A percentile compares a stretch with the other conserved stretches of the same genome.
Evolutionary conservation across 768 basidiomycete species (phyloP).

Genomic region (Gautieria morchelliformis): DNA sequence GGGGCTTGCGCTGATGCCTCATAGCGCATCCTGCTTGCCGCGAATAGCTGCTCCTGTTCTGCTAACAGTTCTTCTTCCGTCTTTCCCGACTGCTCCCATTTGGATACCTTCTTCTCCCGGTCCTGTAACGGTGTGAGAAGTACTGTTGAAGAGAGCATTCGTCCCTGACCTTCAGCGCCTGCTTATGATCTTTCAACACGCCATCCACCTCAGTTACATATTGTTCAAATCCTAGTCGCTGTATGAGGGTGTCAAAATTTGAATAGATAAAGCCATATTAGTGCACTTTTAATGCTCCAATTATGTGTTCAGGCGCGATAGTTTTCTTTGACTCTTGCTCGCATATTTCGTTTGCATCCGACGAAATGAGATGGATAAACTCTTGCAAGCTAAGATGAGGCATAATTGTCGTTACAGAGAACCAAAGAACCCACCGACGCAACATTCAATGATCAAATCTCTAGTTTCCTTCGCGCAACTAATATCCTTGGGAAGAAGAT

Average conservation of each 20-base stretch:
- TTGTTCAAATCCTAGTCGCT: slow-evolving; percentile 89
- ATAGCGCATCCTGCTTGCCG: slow-evolving; percentile 53
- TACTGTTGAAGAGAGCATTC: not conserved
- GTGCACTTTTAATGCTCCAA: slow-evolving; percentile 76
- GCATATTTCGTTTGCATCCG: slow-evolving; percentile 96
- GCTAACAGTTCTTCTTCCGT: slow-evolving; percentile 83
- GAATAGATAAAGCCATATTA: slow-evolving; percentile 1
- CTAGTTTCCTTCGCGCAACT: slow-evolving; percentile 92
- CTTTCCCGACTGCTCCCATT: slow-evolving; percentile 79
- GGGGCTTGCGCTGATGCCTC: slow-evolving; percentile 9
- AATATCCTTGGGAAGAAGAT: slow-evolving; percentile 81
- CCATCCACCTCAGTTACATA: slow-evolving; percentile 88
- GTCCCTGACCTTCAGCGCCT: slow-evolving; percentile 74
- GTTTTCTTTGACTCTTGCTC: slow-evolving; percentile 99
- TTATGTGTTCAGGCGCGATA: slow-evolving; percentile 95
- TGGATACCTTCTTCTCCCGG: slow-evolving; percentile 86
- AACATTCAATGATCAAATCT: slow-evolving; percentile 95
- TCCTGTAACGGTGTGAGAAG: slow-evolving; percentile 37
- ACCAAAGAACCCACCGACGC: slow-evolving; percentile 66
- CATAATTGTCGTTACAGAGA: not conserved
- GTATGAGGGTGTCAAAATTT: not conserved
- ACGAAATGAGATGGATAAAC: slow-evolving; percentile 95
- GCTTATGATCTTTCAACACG: slow-evolving; percentile 92
- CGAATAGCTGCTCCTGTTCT: slow-evolving; percentile 87
- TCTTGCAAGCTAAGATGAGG: slow-evolving; percentile 38